phyloP scores from a whole-genome alignment of 1,284 basidiomycete genomes.

The Phellopilus nigrolimitatus region DNA sequence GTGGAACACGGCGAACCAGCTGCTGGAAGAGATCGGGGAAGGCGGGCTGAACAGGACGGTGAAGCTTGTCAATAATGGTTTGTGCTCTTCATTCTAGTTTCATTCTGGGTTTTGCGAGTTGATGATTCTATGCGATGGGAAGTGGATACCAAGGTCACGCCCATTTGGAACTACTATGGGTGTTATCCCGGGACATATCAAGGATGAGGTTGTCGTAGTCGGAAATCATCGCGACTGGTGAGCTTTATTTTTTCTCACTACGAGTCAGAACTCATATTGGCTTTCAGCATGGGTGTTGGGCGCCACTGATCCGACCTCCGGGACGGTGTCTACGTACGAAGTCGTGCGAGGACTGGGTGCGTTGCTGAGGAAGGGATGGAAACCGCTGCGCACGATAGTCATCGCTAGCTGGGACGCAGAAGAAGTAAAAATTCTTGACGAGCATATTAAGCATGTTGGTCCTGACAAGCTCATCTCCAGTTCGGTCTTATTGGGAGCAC shows the following conservation, averaged over 20 bases:
- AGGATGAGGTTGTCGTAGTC: slow-evolving; percentile 80
- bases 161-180: slow-evolving; percentile 88
- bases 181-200: slow-evolving; percentile 83
- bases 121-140: too few relatives aligned
- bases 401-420: slow-evolving; percentile 93
- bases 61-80: slow-evolving; percentile 62
- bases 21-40: slow-evolving; percentile 53
- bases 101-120: too few relatives aligned
- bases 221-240: slow-evolving; percentile 87
- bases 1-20: slow-evolving; percentile 62
- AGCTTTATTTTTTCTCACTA: slow-evolving; percentile 20
- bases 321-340: slow-evolving; percentile 83
- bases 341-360: slow-evolving; percentile 75
- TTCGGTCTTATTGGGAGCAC: slow-evolving; percentile 86
- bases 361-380: slow-evolving; percentile 80
- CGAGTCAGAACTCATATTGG: not conserved
- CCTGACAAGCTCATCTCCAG: slow-evolving; percentile 31
- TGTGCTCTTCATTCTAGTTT: too few relatives aligned
- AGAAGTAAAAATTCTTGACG: slow-evolving; percentile 45
- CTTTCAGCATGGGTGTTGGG: slow-evolving; percentile 46
- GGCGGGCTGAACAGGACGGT: slow-evolving; percentile 38
- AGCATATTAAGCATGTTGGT: not conserved
- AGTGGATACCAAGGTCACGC: slow-evolving; percentile 27
- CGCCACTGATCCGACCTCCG: slow-evolving; percentile 82
- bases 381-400: slow-evolving; percentile 81